These are phyloP conservation scores for Talaromyces sp. DNA, from an alignment of 2,329 filamentous ascomycete species.

Conservation along the genomic window DNA sequence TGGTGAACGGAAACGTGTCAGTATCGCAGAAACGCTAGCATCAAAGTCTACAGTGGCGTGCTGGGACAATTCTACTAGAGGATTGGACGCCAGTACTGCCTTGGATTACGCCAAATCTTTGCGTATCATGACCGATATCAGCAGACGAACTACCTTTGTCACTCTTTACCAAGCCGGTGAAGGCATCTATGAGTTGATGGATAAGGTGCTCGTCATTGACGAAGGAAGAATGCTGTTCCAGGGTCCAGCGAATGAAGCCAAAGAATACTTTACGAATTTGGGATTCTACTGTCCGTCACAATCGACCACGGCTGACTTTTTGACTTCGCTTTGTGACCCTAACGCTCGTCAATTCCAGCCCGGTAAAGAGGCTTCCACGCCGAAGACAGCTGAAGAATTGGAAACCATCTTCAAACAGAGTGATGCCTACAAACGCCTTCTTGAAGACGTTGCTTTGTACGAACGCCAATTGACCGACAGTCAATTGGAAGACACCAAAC, in stretches of 20 bases:
- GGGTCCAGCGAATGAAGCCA: conserved; percentile 57
- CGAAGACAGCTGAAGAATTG: conserved; percentile 65
- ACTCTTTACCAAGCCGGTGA: conserved; percentile 69
- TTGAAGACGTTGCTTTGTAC: conserved; percentile 58
- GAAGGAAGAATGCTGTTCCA: conserved; percentile 64
- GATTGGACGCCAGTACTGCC: conserved; percentile 73
- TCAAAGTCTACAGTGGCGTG: conserved; percentile 68
- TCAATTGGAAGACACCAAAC: conserved; percentile 55
- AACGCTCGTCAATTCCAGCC: conserved; percentile 63
- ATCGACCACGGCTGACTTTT: conserved; percentile 69
- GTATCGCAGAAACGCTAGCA: conserved; percentile 70
- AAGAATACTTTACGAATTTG: conserved; percentile 61
- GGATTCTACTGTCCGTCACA: conserved; percentile 57
- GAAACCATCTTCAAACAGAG: conserved; percentile 63
- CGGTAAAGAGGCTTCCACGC: conserved; percentile 61
- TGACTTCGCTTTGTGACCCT: conserved; percentile 70
- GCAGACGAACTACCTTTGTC: conserved; percentile 63
- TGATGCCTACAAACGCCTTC: conserved; percentile 54
- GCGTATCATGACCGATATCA: conserved; percentile 69
- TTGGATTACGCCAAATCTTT: conserved; percentile 69
- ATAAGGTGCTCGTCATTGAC: conserved; percentile 76
- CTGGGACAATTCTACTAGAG: conserved; percentile 76
- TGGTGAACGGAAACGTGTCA: conserved; percentile 74
- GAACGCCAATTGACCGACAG: conserved; percentile 54
- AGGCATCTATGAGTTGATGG: conserved; percentile 67